Base-by-base conservation (phyloP, 2,329 filamentous ascomycete species). In the Dactylellina haptotyla region DNA sequence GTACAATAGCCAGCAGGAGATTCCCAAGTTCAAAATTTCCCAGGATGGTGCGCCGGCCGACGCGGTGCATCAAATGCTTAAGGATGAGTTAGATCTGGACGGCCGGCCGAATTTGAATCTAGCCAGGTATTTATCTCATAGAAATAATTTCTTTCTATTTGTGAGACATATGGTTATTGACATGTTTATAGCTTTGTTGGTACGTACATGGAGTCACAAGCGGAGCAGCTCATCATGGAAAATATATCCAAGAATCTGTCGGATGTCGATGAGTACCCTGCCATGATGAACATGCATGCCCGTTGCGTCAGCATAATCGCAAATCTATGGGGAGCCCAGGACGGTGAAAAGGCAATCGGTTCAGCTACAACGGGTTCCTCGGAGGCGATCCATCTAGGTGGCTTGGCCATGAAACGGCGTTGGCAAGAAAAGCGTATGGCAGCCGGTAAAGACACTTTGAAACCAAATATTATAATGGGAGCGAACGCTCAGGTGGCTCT, bases 381-480 rank as follows among this genome's bases (percentile, higher is more conserved):
- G 9, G 89, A 91, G 79, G 89, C 88, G 0, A 89, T 91, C 67
- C 88, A 90, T 77, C 84, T 91, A 0, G 89, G 88, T 30, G 88
- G 88, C 0, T 81, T 91, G 18, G 89, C 89, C 2, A 90, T 92
- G 89, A 91, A 91, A 82, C 83, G 88, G n/a, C 83, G 87, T 18
- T 91, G 89, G 89, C 88, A 91, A 79, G 86, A 90, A 77, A 85
- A 84, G 76, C 84, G 88, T 25, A 82, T 81, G 63, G 83, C 82
- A 0, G 84, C 84, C 37, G 88, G 88, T 12, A 90, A 90, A 75
- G 87, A 89, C 75, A 86, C 84, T 1, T 43, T 83, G 0, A 87
- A 85, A 30, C 89, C 89, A 0, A 92, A 91, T 78, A 90, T 92
- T 75, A 83, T 92, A 77, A 91, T 92, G 89, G 89, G 88, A 1